phyloP scores from a whole-genome alignment of 768 basidiomycete genomes.

The Boletus tylopilopsis region DNA sequence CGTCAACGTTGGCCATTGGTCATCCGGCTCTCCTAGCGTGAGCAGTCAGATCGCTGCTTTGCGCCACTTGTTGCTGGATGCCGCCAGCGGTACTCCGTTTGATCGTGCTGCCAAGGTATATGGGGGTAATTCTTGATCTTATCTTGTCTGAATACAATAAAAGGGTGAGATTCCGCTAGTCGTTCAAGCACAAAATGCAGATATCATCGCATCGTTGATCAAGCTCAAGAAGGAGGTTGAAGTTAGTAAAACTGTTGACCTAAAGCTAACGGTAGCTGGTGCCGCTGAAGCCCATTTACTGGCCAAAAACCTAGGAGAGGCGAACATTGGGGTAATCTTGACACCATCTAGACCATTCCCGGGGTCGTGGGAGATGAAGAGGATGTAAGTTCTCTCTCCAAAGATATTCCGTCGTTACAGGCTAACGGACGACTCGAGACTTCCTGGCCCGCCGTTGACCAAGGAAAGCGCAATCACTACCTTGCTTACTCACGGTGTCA shows the following conservation, averaged over 20 bases:
- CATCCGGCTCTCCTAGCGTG: slow-evolving; percentile 44
- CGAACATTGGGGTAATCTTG: slow-evolving; percentile 68
- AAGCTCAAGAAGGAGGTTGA: slow-evolving; percentile 65
- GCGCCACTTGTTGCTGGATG: slow-evolving; percentile 54
- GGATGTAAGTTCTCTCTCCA: slow-evolving; percentile 23
- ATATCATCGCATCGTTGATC: slow-evolving; percentile 77
- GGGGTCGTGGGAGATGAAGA: slow-evolving; percentile 56
- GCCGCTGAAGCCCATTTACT: slow-evolving; percentile 69
- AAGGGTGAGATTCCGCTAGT: slow-evolving; percentile 75
- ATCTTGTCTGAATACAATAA: not conserved
- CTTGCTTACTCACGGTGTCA: slow-evolving; percentile 66
- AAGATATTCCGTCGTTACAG: not conserved
- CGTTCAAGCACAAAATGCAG: slow-evolving; percentile 70
- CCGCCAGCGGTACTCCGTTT: slow-evolving; percentile 28
- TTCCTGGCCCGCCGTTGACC: slow-evolving; percentile 31
- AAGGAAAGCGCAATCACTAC: slow-evolving; percentile 52
- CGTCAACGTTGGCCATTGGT: slow-evolving; percentile 48
- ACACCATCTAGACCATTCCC: slow-evolving; percentile 71
- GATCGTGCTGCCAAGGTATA: slow-evolving; percentile 43
- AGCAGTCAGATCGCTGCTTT: slow-evolving; percentile 81
- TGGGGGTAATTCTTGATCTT: not conserved
- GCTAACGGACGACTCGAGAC: slow-evolving; percentile 17
- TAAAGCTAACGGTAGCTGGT: slow-evolving; percentile 62
- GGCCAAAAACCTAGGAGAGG: slow-evolving; percentile 65
- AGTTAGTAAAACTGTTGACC: slow-evolving; percentile 34